These are phyloP conservation scores for Blastomyces gilchristii DNA, from an alignment of 2,329 filamentous ascomycete species.

Conservation along the genomic window DNA sequence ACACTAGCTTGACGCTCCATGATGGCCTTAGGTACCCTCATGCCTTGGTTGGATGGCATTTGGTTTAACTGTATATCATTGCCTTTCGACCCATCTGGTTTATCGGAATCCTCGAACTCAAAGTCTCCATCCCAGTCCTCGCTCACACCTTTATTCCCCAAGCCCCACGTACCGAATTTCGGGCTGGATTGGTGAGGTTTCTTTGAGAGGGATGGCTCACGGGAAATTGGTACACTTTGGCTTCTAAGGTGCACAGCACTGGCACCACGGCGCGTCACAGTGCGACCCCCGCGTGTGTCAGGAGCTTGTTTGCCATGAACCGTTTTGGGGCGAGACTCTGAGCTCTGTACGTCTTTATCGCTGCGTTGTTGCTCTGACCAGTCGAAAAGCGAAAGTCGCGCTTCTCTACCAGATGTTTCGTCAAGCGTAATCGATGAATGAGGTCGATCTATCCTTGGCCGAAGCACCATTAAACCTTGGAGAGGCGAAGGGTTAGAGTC, in stretches of 20 bases:
- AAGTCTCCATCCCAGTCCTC: slow-evolving; percentile 63
- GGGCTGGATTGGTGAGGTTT: slow-evolving; percentile 41
- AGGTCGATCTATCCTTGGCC: slow-evolving; percentile 1
- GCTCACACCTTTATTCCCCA: slow-evolving; percentile 55
- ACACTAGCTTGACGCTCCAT: slow-evolving; percentile 56
- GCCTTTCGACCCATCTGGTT: slow-evolving; percentile 16
- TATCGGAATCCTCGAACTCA: slow-evolving; percentile 48
- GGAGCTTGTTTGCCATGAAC: slow-evolving; percentile 54
- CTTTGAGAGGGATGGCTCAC: slow-evolving; percentile 41
- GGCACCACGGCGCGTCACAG: slow-evolving; percentile 47
- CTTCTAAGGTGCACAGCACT: slow-evolving; percentile 54
- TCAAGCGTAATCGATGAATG: slow-evolving; percentile 10
- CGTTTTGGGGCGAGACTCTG: slow-evolving; percentile 49
- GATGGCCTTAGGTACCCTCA: slow-evolving; percentile 50
- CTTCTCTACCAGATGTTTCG: slow-evolving; percentile 9
- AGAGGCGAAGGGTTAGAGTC: neutral
- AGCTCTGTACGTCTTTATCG: slow-evolving; percentile 44
- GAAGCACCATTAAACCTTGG: neutral
- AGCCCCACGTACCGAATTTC: slow-evolving; percentile 58
- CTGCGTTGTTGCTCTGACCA: slow-evolving; percentile 51
- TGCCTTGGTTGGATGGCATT: slow-evolving; percentile 14
- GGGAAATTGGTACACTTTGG: slow-evolving; percentile 53
- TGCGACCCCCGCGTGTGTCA: slow-evolving; percentile 47
- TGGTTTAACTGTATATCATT: slow-evolving; percentile 20
- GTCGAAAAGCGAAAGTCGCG: slow-evolving; percentile 41